A percentile compares a stretch with the other conserved stretches of the same genome.
These are phyloP conservation scores for Ophiostoma novo-ulmi DNA, from an alignment of 2,329 filamentous ascomycete species.

Conservation along the genomic window DNA sequence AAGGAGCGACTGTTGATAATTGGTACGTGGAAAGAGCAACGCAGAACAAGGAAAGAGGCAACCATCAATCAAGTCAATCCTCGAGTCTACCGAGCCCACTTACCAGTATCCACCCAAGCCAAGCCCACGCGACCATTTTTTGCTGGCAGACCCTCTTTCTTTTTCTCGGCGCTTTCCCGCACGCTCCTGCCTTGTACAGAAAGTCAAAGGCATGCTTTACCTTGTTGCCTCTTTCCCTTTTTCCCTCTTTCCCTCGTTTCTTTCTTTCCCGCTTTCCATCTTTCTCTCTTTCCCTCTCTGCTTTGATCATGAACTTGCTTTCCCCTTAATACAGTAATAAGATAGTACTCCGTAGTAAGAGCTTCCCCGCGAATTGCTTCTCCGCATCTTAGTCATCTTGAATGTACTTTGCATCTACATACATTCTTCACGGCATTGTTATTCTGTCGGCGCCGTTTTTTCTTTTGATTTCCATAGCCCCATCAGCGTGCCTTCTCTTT, in stretches of 20 bases:
- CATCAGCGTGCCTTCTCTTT: background rate
- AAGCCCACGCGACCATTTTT: slow-evolving; percentile 12
- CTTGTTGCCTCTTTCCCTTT: background rate
- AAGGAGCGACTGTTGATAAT: background rate
- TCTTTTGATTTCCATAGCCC: background rate
- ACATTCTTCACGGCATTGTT: background rate
- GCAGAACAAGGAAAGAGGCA: background rate
- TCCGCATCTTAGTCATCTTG: slow-evolving; percentile 7
- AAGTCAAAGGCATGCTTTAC: background rate
- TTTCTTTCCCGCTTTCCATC: background rate
- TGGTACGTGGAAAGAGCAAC: background rate
- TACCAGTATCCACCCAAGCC: background rate
- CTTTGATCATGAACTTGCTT: background rate
- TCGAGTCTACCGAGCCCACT: background rate
- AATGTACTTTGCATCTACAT: background rate
- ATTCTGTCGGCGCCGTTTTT: background rate
- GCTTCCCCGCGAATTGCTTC: background rate
- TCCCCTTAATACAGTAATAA: background rate
- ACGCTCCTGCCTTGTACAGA: background rate
- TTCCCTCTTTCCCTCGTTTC: background rate
- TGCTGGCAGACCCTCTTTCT: background rate
- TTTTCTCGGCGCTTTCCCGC: background rate
- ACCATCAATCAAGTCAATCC: background rate
- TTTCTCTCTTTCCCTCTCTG: background rate
- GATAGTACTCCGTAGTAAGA: background rate